Base-by-base conservation (phyloP, 2,329 filamentous ascomycete genomes). In the Alternaria dauci region DNA sequence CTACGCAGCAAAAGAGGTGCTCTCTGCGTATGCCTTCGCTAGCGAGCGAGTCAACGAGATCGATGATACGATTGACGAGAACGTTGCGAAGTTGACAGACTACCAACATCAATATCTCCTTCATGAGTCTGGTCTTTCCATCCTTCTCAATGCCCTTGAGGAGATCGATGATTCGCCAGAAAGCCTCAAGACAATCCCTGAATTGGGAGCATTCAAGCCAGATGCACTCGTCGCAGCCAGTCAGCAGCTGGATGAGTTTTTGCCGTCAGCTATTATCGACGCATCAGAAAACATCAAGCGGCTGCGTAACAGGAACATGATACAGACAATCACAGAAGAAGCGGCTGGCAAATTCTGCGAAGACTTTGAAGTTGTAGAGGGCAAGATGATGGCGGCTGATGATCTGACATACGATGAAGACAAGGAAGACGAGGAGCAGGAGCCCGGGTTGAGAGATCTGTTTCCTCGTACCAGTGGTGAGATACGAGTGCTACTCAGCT, bases 261-360 rank as follows among this genome's bases (percentile, higher is more conserved):
- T 99, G 25, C 94, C 95, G 0, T 96, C 93, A 1, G 95, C 94
- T 3, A 84, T 97, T 30, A 94, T 97, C 84, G 95, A 99, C 75
- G 94, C 94, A 3, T 88, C 92, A 69, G 91, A 95, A 52, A 92
- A 93, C 61, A 79, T 98, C 26, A 90, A 89, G 65, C 83, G 87
- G 42, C 80, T 99, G 1, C 88, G 91, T 63, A 91, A 92, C 71
- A 87, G 91, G 1, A 84, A 84, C 11, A 81, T 96, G 58, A 90
- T 91, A 14, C 87, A 92, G 48, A 84, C 89, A 47, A 87, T 97
- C 50, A 95, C 92, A 0, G 92, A 96, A 70, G 87, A 91, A 65
- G 94, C 94, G 0, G 91, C 93, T 0, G 89, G 92, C 68, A 85
- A 82, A 54, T 99, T 99, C 79, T 96, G 93, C 68, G 84, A 86